A percentile compares a stretch with the other conserved stretches of the same genome.
phyloP scores from a whole-genome alignment of 2,329 filamentous ascomycete species.

The Nigrospora oryzae region DNA sequence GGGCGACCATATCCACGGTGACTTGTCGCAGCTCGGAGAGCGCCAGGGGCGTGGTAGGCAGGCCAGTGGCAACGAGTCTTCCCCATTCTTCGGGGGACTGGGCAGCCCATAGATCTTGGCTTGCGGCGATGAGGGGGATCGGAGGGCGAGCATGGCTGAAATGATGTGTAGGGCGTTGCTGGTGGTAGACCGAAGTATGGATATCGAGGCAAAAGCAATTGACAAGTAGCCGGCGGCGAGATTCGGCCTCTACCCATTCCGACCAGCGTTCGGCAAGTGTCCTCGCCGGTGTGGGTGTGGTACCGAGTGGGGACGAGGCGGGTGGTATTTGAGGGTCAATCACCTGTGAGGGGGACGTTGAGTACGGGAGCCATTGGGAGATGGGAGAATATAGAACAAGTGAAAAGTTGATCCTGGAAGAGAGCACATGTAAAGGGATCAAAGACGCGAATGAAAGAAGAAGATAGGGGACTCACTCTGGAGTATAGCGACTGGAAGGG shows the following conservation, averaged over 20 bases:
- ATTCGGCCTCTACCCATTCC: slow-evolving; percentile 43
- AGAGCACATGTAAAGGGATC: slow-evolving; percentile 20
- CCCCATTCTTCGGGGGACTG: slow-evolving; percentile 37
- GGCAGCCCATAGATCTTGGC: slow-evolving; percentile 40
- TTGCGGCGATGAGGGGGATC: slow-evolving; percentile 38
- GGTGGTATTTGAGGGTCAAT: slow-evolving; percentile 21
- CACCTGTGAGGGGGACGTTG: slow-evolving; percentile 29
- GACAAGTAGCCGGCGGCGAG: slow-evolving; percentile 43
- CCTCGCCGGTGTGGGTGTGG: slow-evolving; percentile 4
- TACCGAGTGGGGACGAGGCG: slow-evolving; percentile 7
- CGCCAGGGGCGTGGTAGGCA: slow-evolving; percentile 15
- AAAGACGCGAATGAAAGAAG: slow-evolving; percentile 21
- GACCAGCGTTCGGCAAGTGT: slow-evolving; percentile 34
- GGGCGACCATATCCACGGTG: slow-evolving; percentile 24
- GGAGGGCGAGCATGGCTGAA: slow-evolving; percentile 25
- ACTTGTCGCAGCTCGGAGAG: slow-evolving; percentile 14
- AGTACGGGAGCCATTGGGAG: slow-evolving; percentile 21
- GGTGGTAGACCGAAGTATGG: slow-evolving; percentile 45
- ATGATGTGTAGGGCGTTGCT: slow-evolving; percentile 33
- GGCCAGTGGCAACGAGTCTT: slow-evolving; percentile 16
- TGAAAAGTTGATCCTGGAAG: slow-evolving; percentile 23
- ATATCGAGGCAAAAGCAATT: slow-evolving; percentile 49
- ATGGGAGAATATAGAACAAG: slow-evolving; percentile 20
- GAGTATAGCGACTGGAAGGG: slow-evolving; percentile 42
- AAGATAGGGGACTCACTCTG: slow-evolving; percentile 38